Percentiles rank a stretch among this genome's conserved stretches.
These are phyloP conservation scores for Fusarium paranaense DNA, from an alignment of 2,329 filamentous ascomycete species.

Conservation along the genomic window DNA sequence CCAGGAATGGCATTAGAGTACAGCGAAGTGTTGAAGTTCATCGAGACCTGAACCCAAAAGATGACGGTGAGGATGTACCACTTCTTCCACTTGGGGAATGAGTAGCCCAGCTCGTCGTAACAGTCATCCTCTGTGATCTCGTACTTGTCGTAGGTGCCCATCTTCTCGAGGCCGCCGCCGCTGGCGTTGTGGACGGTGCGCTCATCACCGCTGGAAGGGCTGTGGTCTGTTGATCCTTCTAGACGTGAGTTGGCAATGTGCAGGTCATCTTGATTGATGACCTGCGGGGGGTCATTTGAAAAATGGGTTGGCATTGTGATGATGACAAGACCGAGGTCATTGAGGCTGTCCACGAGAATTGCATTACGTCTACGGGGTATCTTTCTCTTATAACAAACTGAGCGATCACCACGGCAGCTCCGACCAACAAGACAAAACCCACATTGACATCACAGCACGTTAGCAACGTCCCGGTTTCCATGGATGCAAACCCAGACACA, in stretches of 20 bases:
- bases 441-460: constrained; percentile 37
- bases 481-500: constrained; percentile 16
- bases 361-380: neutral
- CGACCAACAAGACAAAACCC: constrained; percentile 12
- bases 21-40: constrained; percentile 83
- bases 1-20: constrained; percentile 77
- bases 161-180: constrained; percentile 48
- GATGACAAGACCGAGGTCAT: neutral
- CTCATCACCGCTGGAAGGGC: constrained; percentile 25
- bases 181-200: constrained; percentile 48
- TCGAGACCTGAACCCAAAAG: constrained; percentile 79
- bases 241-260: constrained; percentile 52
- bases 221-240: constrained; percentile 43
- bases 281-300: constrained; percentile 52
- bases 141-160: constrained; percentile 54
- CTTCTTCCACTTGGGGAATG: constrained; percentile 72
- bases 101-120: constrained; percentile 73
- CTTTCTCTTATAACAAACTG: neutral
- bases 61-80: constrained; percentile 80
- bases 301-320: constrained; percentile 49
- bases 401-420: neutral
- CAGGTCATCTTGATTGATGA: constrained; percentile 51
- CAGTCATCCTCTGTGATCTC: constrained; percentile 69
- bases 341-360: neutral
- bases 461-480: constrained; percentile 10